Percentiles rank a stretch among this genome's conserved stretches.
Conservation (phyloP, 2,329 filamentous ascomycete genomes). For the Sporothrix brunneoviolacea region DNA sequence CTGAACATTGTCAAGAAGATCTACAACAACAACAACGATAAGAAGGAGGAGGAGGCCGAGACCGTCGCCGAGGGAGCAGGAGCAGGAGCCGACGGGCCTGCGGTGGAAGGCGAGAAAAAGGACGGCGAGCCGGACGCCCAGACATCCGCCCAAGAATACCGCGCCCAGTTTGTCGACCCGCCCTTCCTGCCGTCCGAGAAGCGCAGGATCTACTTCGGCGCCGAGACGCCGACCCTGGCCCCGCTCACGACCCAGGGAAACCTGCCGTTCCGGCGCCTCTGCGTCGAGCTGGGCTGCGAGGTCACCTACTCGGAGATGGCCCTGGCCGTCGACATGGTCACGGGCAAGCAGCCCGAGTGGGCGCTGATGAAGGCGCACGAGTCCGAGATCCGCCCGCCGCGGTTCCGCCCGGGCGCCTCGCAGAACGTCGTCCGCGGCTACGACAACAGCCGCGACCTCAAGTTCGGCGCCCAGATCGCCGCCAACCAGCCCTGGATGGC, state of each 20-base stretch:
- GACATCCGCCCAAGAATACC: constrained; percentile 54
- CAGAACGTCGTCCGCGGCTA: constrained; percentile 62
- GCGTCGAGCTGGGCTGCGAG: constrained; percentile 81
- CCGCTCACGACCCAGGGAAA: constrained; percentile 96
- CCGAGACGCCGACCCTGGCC: constrained; percentile 87
- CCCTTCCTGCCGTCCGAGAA: constrained; percentile 91
- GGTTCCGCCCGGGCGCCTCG: constrained; percentile 45
- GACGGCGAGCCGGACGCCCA: constrained; percentile 22
- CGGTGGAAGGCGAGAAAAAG: constrained; percentile 25
- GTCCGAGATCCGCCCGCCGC: constrained; percentile 68
- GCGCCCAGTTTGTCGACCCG: constrained; percentile 76
- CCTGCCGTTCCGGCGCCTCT: constrained; percentile 85
- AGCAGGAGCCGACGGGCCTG: not conserved
- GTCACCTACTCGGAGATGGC: constrained; percentile 99
- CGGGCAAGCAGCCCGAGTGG: constrained; percentile 90
- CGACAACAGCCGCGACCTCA: constrained; percentile 73
- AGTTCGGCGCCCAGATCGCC: constrained; percentile 88
- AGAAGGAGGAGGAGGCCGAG: not conserved
- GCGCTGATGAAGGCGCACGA: constrained; percentile 88
- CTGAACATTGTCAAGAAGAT: constrained; percentile 42
- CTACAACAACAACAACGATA: constrained; percentile 32
- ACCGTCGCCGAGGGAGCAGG: not conserved
- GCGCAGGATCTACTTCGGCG: constrained; percentile 84
- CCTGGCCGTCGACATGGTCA: constrained; percentile 79
- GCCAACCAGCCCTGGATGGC: constrained; percentile 89